A percentile compares a stretch with the other conserved stretches of the same genome.
Conservation (phyloP, 2,329 filamentous ascomycete species). For the Ophiostoma populinum region DNA sequence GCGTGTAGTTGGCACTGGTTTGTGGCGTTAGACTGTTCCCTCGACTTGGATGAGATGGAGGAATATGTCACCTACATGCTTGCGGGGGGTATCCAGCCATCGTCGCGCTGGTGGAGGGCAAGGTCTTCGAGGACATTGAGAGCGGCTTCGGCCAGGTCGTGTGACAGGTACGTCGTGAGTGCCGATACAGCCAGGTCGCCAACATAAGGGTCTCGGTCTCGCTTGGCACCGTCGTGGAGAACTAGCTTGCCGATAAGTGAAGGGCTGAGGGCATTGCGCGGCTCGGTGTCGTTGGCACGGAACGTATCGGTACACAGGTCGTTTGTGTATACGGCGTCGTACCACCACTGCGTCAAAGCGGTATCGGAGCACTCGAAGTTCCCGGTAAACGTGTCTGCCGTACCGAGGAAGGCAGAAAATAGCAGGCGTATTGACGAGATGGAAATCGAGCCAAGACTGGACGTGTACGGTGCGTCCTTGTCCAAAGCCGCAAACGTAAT, state of each 20-base stretch:
- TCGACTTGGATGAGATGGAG: background rate
- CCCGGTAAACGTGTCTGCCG: conserved; percentile 29
- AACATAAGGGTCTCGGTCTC: conserved; percentile 35
- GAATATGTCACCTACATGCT: conserved; percentile 24
- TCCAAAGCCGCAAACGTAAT: conserved; percentile 27
- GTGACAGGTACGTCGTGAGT: conserved; percentile 29
- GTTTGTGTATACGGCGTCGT: conserved; percentile 33
- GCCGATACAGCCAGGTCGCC: conserved; percentile 33
- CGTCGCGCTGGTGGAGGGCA: conserved; percentile 27
- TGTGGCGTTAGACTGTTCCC: no score
- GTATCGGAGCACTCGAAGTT: conserved; percentile 35
- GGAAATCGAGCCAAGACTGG: conserved; percentile 22
- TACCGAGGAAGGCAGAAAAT: conserved; percentile 28
- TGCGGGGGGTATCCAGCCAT: conserved; percentile 37
- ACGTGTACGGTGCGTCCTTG: conserved; percentile 26
- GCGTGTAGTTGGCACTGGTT: conserved; percentile 24
- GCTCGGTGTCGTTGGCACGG: conserved; percentile 29
- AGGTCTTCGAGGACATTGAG: conserved; percentile 32
- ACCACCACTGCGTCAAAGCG: conserved; percentile 33
- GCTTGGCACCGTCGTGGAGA: conserved; percentile 31
- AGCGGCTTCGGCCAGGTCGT: conserved; percentile 22
- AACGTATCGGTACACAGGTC: conserved; percentile 31
- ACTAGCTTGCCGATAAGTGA: conserved; percentile 28
- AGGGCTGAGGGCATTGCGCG: conserved; percentile 24
- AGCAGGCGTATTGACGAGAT: conserved; percentile 26